Percentiles rank a stretch among this genome's conserved stretches.
phyloP scores from a whole-genome alignment of 345 rosid species.

The Eucalyptus regnans region DNA sequence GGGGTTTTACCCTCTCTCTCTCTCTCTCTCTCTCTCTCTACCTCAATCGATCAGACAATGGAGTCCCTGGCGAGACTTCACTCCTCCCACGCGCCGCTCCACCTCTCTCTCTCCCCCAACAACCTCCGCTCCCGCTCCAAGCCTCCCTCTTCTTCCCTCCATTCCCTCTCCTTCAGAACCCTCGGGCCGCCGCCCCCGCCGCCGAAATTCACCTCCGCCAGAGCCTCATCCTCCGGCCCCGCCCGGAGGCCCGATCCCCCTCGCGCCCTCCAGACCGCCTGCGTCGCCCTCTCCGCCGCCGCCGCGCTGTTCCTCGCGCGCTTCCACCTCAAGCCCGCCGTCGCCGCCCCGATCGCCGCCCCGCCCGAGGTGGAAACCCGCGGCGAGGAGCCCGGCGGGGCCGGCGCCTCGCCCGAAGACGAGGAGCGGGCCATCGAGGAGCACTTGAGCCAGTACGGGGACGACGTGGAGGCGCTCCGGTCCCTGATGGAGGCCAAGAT shows the following conservation, averaged over 20 bases:
- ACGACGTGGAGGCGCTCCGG: conserved; percentile 37
- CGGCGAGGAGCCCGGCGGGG: not conserved
- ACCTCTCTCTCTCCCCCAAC: conserved; percentile 26
- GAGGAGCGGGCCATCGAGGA: conserved; percentile 43
- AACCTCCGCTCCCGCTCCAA: conserved; percentile 21
- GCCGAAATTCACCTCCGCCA: conserved; percentile 20
- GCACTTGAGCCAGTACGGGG: conserved; percentile 7
- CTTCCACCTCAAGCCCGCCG: conserved; percentile 25
- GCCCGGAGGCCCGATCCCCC: not conserved
- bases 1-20: not conserved
- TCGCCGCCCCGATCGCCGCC: conserved; percentile 36
- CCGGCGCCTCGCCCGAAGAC: conserved; percentile 7
- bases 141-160: not conserved
- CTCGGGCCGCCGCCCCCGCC: conserved; percentile 6
- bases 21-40: not conserved
- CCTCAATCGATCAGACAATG: conserved; percentile 12
- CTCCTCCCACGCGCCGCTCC: conserved; percentile 23
- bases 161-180: conserved; percentile 19
- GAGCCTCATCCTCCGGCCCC: conserved; percentile 27
- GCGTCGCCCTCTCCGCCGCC: conserved; percentile 44
- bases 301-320: conserved; percentile 48
- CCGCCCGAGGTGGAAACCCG: conserved; percentile 22
- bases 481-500: conserved; percentile 62
- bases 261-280: conserved; percentile 30
- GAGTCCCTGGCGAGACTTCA: conserved; percentile 39